Base-by-base conservation (phyloP, 441 rosid species). In the Adansonia madagascariensis region DNA sequence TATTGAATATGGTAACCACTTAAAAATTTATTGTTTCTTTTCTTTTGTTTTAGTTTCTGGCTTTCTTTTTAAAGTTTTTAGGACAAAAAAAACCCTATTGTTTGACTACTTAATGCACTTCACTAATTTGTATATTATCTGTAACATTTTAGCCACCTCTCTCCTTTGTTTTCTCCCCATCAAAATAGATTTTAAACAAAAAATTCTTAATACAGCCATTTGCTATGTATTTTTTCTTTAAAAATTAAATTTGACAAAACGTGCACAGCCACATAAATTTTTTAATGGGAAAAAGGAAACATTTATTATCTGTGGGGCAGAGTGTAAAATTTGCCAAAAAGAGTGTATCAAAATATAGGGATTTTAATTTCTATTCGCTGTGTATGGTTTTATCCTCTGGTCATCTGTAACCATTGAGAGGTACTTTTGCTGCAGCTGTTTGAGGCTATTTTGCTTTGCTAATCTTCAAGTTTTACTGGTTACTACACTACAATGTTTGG, bases 131-230 rank as follows among this genome's bases (percentile, higher is more conserved):
- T 53, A 71, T 52, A 52, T 57, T 9, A 53, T 53, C 17, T 71
- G 43, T 53, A 69, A 53, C 24, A 52, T 71, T 70, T 49, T 27
- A 15, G 60, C 74, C 46, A 27, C 74, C 74, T 50, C 8, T 47
- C 57, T 49, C 11, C 11, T 46, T 4, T 65, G 4, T 9, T 67
- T 64, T 57, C 20, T 3, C 3, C 52, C 8, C 52, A 43, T 65
- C 27, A 9, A 65, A 65, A 43, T 66, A 66, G 14, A 18, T 8
- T 43, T 66, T 66, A 43, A 17, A 43, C 24, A 66, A 17, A 41
- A 41, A 17, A n/a, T 67, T 46, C 6, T 47, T 22, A 46, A 46
- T 67, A 64, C 39, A 9, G 71, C 52, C 70, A 44, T 66, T 66
- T 67, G 71, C 24, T 4, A 12, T 66, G n/a, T 20, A 18, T 44